Conservation (phyloP, 1,139 yeast genomes). For the Blastobotrys serpentis region DNA sequence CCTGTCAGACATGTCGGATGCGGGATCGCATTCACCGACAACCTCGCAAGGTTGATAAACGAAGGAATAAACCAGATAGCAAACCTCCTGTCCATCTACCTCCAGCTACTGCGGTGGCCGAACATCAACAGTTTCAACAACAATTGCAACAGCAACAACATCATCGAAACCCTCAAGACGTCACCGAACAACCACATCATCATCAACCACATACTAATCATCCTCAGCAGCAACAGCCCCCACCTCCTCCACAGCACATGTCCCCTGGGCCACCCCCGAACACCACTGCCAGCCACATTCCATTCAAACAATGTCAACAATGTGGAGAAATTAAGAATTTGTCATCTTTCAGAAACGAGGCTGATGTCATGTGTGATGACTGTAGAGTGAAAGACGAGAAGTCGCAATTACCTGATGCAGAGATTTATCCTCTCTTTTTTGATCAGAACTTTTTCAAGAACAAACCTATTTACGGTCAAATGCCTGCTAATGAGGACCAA, state of each 20-base stretch:
- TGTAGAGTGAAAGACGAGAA: conserved; percentile 6
- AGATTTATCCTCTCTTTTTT: conserved; percentile 7
- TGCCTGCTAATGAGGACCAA: conserved; percentile 9
- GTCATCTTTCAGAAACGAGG: background rate
- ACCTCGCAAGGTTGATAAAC: conserved; percentile 9
- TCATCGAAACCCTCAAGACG: background rate
- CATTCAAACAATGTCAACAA: conserved; percentile 2
- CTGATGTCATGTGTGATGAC: conserved; percentile 5
- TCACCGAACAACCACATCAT: background rate
- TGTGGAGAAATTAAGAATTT: conserved; percentile 7
- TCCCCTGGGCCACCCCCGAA: conserved; percentile 4
- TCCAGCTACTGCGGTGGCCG: conserved; percentile 8
- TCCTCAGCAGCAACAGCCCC: background rate
- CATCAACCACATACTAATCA: background rate
- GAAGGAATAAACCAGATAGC: background rate
- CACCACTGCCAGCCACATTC: conserved; percentile 2
- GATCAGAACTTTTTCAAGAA: conserved; percentile 8
- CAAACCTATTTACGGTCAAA: conserved; percentile 10
- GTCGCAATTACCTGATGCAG: conserved; percentile 4
- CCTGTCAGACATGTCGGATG: conserved; percentile 10
- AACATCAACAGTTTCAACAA: conserved; percentile 3
- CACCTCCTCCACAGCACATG: background rate
- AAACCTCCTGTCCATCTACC: conserved; percentile 4
- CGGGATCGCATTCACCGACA: conserved; percentile 10
- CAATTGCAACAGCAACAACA: conserved; percentile 1